Base-by-base conservation (phyloP, 345 rosid species). In the Combretum micranthum region DNA sequence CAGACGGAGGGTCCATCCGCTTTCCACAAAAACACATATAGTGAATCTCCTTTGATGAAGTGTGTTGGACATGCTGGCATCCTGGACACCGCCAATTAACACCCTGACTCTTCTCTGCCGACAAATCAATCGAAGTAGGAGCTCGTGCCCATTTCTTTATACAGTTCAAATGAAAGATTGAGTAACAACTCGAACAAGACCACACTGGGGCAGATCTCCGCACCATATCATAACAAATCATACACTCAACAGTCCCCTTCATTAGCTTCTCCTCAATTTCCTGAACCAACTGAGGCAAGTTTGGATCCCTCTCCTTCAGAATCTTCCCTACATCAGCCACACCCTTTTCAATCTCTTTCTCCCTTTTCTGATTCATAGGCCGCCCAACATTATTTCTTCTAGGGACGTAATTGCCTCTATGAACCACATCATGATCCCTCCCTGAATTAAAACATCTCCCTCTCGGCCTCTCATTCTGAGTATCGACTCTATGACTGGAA, bases 61-160 rank as follows among this genome's bases (percentile, higher is more conserved):
- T 75, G 22, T 87, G 81, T 77, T 87, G 94, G 53, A 89, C 97
- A 45, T 75, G 80, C 60, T 89, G 96, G 71, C 97, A 93, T 42
- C 97, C 97, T 0, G 95, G 97, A 62, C 96, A 93, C 44, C 97
- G 77, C 97, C 97, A 93, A 64, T 93, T 87, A 68, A 73, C 78
- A 44, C 96, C 99, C 43, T 85, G 90, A 63, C 78, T 82, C 77
- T 77, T 89, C 79, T 87, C 96, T 0, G 88, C 88, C 26, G 72
- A 58, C 56, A 87, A 62, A 73, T 93, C 99, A 50, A 83, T 59
- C 6, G 97, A 89, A 15, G 99, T 83, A 18, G 99, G 96, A 21
- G 95, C 88, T 55, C 87, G 83, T 18, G 91, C 96, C 99, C 96
- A 93, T 62, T 72, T 93, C 90, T 83, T 93, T 58, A 87, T 87